Conservation (phyloP, 108 stramenopile species). For the Cyclotella cryptica region DNA sequence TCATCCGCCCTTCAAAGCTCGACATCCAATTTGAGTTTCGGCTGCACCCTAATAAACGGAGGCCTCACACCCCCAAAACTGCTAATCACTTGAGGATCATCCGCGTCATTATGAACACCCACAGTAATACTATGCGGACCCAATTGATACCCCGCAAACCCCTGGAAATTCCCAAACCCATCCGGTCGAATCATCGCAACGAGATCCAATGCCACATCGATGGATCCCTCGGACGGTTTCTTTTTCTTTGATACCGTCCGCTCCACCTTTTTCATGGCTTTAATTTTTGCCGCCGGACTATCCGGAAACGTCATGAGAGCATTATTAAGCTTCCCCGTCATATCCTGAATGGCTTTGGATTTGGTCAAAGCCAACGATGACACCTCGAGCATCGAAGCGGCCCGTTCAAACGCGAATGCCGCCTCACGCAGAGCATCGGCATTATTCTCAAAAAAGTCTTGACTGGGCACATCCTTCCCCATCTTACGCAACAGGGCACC, state of each 20-base stretch:
- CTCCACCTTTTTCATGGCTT: slow-evolving; percentile 62
- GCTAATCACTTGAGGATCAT: slow-evolving; percentile 84
- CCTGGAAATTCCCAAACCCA: slow-evolving; percentile 91
- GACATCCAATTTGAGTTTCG: slow-evolving; percentile 86
- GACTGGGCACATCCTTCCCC: slow-evolving; percentile 38
- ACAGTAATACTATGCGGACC: slow-evolving; percentile 85
- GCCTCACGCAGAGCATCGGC: slow-evolving; percentile 71
- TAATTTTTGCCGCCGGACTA: slow-evolving; percentile 81
- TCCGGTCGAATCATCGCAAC: slow-evolving; percentile 90
- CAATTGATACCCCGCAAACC: slow-evolving; percentile 84
- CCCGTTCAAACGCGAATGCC: slow-evolving; percentile 64
- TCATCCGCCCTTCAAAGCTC: slow-evolving; percentile 65
- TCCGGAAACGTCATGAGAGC: slow-evolving; percentile 72
- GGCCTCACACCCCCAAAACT: slow-evolving; percentile 89
- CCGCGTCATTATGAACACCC: slow-evolving; percentile 91
- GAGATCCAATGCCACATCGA: slow-evolving; percentile 76
- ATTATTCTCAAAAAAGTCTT: slow-evolving; percentile 62
- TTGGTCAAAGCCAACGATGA: slow-evolving; percentile 77
- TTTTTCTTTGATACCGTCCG: slow-evolving; percentile 69
- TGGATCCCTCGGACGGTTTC: slow-evolving; percentile 67
- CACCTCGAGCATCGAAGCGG: slow-evolving; percentile 65
- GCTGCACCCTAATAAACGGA: slow-evolving; percentile 87
- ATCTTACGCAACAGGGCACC: slow-evolving; percentile 63
- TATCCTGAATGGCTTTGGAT: slow-evolving; percentile 67
- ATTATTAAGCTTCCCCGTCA: slow-evolving; percentile 72